Evolutionary conservation across 2,329 filamentous ascomycete genomes (phyloP).

Genomic region (Xylariaceae sp.): DNA sequence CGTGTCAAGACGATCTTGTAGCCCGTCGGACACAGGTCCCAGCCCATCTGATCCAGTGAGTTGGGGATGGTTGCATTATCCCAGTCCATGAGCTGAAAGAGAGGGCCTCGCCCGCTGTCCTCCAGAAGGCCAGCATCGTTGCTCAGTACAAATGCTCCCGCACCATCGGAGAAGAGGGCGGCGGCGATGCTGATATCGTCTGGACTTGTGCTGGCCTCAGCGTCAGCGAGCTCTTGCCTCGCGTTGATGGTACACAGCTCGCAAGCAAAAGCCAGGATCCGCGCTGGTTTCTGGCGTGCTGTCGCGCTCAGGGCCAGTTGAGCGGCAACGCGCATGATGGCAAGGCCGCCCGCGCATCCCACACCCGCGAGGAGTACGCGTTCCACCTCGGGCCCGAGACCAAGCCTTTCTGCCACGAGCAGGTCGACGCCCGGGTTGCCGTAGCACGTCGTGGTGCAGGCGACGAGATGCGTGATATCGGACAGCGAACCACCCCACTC

Average conservation of each 20-base stretch:
- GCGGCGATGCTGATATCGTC: slow-evolving; percentile 15
- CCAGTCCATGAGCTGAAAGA: too few species aligned
- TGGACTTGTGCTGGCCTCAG: slow-evolving; percentile 9
- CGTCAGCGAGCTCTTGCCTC: slow-evolving; percentile 14
- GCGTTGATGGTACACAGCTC: slow-evolving; percentile 17
- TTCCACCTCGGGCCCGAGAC: slow-evolving; percentile 22
- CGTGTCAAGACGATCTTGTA: too few species aligned
- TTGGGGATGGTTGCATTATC: too few species aligned
- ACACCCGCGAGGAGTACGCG: slow-evolving; percentile 28
- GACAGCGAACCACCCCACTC: slow-evolving; percentile 17
- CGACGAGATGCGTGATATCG: slow-evolving; percentile 29
- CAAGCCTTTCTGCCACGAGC: slow-evolving; percentile 25
- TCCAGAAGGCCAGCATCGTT: too few species aligned
- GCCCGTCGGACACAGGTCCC: too few species aligned
- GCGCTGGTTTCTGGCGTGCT: slow-evolving; percentile 11
- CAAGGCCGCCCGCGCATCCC: slow-evolving; percentile 30
- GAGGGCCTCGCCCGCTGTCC: too few species aligned
- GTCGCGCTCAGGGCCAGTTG: slow-evolving; percentile 11
- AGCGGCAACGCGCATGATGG: slow-evolving; percentile 18
- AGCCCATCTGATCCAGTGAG: too few species aligned
- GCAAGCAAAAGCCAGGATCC: slow-evolving; percentile 18
- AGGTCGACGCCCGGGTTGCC: slow-evolving; percentile 31
- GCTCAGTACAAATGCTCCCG: too few species aligned
- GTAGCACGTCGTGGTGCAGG: slow-evolving; percentile 29
- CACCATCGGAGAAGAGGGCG: slow-evolving; percentile 17